These are phyloP conservation scores for Anthostomella pinea DNA, from an alignment of 2,329 filamentous ascomycete species.

Conservation along the genomic window DNA sequence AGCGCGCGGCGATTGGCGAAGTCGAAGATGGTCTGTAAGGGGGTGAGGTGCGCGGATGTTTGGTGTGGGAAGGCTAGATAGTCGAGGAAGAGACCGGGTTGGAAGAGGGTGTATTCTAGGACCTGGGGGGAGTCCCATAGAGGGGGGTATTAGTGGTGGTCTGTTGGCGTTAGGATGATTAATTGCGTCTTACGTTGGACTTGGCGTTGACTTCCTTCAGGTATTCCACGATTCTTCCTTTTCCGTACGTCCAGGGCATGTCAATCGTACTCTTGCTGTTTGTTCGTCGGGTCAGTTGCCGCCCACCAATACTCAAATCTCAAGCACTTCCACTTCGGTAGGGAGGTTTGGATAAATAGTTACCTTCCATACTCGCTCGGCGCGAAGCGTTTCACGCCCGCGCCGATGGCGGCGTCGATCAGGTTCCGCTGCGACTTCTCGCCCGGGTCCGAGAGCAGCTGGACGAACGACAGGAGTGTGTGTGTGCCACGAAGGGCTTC, in stretches of 20 bases:
- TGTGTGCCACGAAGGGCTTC: conserved; percentile 44
- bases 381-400: conserved; percentile 59
- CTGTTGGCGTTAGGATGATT: too few species aligned
- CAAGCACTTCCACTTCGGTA: too few species aligned
- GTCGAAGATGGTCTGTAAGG: conserved; percentile 38
- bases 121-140: conserved; percentile 39
- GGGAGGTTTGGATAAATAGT: neutral
- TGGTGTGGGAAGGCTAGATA: conserved; percentile 51
- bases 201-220: conserved; percentile 49
- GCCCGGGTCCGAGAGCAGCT: conserved; percentile 30
- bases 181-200: conserved; percentile 37
- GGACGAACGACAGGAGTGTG: conserved; percentile 52
- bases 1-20: conserved; percentile 42
- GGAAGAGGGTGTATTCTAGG: conserved; percentile 56
- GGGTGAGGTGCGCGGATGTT: conserved; percentile 42
- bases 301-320: too few species aligned
- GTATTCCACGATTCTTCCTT: conserved; percentile 48
- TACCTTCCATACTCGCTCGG: conserved; percentile 55
- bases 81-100: conserved; percentile 52
- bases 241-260: conserved; percentile 49
- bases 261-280: too few species aligned
- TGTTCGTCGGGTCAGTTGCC: too few species aligned
- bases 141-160: neutral
- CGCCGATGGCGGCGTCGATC: conserved; percentile 57
- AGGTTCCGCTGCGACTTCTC: conserved; percentile 50